Percentiles rank a stretch among this genome's conserved stretches.
These are phyloP conservation scores for Botryotinia globosa DNA, from an alignment of 2,329 filamentous ascomycete species.

Conservation along the genomic window DNA sequence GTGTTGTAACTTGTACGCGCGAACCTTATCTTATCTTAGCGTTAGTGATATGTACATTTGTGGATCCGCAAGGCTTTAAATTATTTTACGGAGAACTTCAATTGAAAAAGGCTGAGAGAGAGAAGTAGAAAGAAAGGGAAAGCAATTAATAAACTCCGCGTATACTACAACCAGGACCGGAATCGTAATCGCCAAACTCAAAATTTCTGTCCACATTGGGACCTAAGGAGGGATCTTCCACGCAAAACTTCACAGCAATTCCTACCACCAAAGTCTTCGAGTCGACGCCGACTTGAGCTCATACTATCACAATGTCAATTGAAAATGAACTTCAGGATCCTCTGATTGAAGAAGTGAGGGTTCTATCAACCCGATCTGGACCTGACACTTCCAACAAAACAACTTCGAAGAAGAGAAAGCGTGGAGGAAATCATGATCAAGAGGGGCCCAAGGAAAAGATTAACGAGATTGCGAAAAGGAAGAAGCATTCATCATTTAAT, in stretches of 20 bases:
- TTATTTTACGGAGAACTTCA: slow-evolving; percentile 1
- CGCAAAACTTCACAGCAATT: neutral
- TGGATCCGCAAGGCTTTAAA: slow-evolving; percentile 11
- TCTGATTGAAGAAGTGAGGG: slow-evolving; percentile 33
- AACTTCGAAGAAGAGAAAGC: slow-evolving; percentile 37
- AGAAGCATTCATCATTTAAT: slow-evolving; percentile 50
- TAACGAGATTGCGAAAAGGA: slow-evolving; percentile 47
- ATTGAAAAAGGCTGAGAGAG: slow-evolving; percentile 1
- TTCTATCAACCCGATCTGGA: slow-evolving; percentile 27
- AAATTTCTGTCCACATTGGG: neutral
- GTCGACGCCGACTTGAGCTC: neutral
- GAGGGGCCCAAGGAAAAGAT: slow-evolving; percentile 9
- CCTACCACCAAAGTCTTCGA: neutral
- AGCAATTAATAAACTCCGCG: neutral
- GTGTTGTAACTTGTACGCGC: neutral
- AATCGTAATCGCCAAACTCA: neutral
- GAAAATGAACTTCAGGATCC: slow-evolving; percentile 35
- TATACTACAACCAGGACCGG: neutral
- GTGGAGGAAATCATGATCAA: slow-evolving; percentile 27
- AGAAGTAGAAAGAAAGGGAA: neutral
- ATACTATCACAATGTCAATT: slow-evolving; percentile 30
- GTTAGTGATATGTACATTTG: neutral
- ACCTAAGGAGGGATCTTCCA: neutral
- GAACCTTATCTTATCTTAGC: slow-evolving; percentile 21
- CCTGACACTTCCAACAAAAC: slow-evolving; percentile 18